phyloP scores from a whole-genome alignment of 495 filamentous ascomycete genomes.

The Podospora pseudocomata region DNA sequence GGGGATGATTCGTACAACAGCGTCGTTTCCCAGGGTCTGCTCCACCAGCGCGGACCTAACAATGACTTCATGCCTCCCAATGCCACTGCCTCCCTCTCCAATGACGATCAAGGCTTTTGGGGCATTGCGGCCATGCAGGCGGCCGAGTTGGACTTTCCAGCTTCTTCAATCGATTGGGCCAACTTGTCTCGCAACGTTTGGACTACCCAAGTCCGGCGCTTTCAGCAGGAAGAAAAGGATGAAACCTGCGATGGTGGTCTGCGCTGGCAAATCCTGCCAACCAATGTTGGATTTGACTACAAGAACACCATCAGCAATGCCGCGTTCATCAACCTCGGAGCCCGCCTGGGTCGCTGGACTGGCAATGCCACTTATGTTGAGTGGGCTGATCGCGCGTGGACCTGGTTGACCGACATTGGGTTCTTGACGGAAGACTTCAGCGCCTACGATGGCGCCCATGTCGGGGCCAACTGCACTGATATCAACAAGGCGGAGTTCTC shows the following conservation, averaged over 20 bases:
- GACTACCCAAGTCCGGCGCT: slow-evolving; percentile 61
- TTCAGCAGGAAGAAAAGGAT: slow-evolving; percentile 23
- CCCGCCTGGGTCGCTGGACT: slow-evolving; percentile 71
- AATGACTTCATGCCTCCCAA: slow-evolving; percentile 63
- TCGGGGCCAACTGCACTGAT: slow-evolving; percentile 57
- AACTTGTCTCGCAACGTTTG: slow-evolving; percentile 70
- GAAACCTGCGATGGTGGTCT: slow-evolving; percentile 66
- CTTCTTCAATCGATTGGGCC: slow-evolving; percentile 65
- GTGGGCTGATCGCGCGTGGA: slow-evolving; percentile 66
- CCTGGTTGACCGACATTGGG: slow-evolving; percentile 63
- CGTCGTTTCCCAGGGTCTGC: slow-evolving; percentile 54
- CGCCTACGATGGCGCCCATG: slow-evolving; percentile 69
- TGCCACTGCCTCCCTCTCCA: slow-evolving; percentile 68
- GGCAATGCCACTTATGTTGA: slow-evolving; percentile 73
- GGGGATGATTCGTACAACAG: slow-evolving; percentile 63
- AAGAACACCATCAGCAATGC: slow-evolving; percentile 65
- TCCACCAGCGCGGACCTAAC: slow-evolving; percentile 58
- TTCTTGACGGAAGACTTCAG: slow-evolving; percentile 57
- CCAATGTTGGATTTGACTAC: slow-evolving; percentile 74
- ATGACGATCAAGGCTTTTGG: slow-evolving; percentile 86
- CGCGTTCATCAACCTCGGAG: slow-evolving; percentile 76
- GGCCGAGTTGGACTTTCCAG: slow-evolving; percentile 68
- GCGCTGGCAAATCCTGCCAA: slow-evolving; percentile 73
- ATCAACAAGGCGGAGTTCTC: slow-evolving; percentile 63
- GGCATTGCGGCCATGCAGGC: slow-evolving; percentile 70